These are phyloP conservation scores for Chrysanthemum makinoi DNA, from an alignment of 129 eudicot genomes.

Conservation along the genomic window DNA sequence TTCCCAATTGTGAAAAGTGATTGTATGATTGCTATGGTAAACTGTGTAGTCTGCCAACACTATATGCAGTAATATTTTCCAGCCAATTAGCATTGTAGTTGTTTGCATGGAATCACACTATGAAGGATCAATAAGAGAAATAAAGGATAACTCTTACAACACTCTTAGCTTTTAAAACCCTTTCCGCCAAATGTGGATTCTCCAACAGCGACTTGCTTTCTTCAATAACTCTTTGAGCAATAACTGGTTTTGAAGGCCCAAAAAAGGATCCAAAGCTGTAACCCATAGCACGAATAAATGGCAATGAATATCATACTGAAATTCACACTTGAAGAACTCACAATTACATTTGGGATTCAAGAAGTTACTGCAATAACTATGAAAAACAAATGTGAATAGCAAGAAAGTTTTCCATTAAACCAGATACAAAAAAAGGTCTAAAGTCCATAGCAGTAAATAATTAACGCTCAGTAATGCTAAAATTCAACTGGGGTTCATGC, in stretches of 20 bases:
- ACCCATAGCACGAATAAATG: conserved; percentile 10
- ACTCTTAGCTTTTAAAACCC: conserved; percentile 40
- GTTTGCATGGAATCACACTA: conserved; percentile 5
- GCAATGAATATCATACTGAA: neutral
- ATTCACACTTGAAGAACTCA: neutral
- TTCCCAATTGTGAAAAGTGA: neutral
- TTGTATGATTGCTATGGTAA: neutral
- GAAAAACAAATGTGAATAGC: neutral
- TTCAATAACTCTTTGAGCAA: conserved; percentile 94
- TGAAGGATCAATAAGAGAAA: conserved; percentile 13
- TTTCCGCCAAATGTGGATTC: conserved; percentile 75
- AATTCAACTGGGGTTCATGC: neutral
- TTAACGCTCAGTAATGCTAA: conserved; percentile 1
- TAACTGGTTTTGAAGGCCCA: conserved; percentile 96
- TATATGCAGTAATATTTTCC: neutral
- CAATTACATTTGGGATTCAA: neutral
- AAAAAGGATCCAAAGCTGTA: conserved; percentile 96
- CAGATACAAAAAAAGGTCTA: conserved; percentile 1
- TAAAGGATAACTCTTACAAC: conserved; percentile 40
- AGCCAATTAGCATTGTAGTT: neutral
- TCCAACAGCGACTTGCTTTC: conserved; percentile 93
- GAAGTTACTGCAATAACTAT: conserved; percentile 7
- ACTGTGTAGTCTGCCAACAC: neutral
- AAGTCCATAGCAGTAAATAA: neutral
- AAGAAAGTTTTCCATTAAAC: neutral